Evolutionary conservation across 306 rosid species (phyloP), one percentile per base, ranked within the genome.

Genomic region (Malus sieversii): DNA sequence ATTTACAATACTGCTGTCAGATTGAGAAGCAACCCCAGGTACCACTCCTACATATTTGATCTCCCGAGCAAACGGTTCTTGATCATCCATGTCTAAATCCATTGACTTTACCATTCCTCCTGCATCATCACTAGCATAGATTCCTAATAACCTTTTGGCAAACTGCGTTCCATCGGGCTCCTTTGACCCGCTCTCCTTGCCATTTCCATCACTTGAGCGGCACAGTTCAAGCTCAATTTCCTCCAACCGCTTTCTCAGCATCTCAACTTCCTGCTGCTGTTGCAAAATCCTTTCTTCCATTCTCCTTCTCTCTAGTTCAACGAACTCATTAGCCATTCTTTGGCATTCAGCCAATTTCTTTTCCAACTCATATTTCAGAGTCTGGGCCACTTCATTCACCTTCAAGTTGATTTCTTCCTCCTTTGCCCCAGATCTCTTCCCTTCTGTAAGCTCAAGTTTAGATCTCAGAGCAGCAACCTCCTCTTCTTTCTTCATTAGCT

Each of bases 71-170:
- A 72, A 80, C 0, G 95, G 92, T 82, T 92, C 97, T 81, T 83
- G 96, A 78, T 96, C 99, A 75, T 96, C 99, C 97, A 89, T 84
- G 88, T 92, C 99, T 82, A 96, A 83, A 75, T 96, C 99, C 70
- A 93, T 91, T 10, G 98, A 93, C 84, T 93, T 91, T 55, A 93
- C 97, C 97, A 90, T 96, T 75, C 87, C 90, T 75, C 89, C 90
- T 62, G 89, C 96, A 5, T 86, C 96, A 82, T 80, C 90, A 72
- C 88, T 95, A 66, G 86, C 81, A 88, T 90, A 90, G 10, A 92
- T 76, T 55, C 89, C 87, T 75, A 96, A 15, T 40, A 96, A 82
- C 84, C 93, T 89, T 75, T 73, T 88, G 38, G 78, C 90, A 67
- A 96, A 84, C 64, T 96, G 89, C 66, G 82, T 87, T 67, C 93